These are phyloP conservation scores for Emergomyces pasteurianus DNA, from an alignment of 2,329 filamentous ascomycete species.

Conservation along the genomic window DNA sequence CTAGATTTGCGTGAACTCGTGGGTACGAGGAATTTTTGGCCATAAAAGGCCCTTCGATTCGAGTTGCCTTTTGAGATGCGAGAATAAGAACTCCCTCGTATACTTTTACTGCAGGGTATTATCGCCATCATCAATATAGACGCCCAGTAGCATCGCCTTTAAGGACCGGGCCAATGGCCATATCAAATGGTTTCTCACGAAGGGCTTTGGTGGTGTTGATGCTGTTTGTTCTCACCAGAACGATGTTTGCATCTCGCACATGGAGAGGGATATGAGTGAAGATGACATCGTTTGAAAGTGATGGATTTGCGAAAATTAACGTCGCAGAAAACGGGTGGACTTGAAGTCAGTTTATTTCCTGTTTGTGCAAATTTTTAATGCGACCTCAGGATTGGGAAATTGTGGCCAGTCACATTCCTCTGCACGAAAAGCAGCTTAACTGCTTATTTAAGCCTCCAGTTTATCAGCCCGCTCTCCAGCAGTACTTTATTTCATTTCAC, in stretches of 20 bases:
- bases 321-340: conserved; percentile 54
- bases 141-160: conserved; percentile 53
- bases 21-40: background rate
- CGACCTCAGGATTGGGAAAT: too few relatives aligned
- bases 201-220: conserved; percentile 51
- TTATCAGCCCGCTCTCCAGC: too few relatives aligned
- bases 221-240: conserved; percentile 43
- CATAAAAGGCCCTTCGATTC: conserved; percentile 4
- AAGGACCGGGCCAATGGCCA: conserved; percentile 54
- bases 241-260: conserved; percentile 47
- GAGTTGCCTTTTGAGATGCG: conserved; percentile 38
- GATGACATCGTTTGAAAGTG: conserved; percentile 34
- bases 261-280: conserved; percentile 50
- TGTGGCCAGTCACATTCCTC: too few relatives aligned
- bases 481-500: too few relatives aligned
- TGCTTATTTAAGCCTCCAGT: too few relatives aligned
- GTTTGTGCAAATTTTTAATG: background rate
- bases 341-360: too few relatives aligned
- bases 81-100: conserved; percentile 45
- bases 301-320: conserved; percentile 42
- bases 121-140: conserved; percentile 69
- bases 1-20: background rate
- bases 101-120: conserved; percentile 49
- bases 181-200: conserved; percentile 52
- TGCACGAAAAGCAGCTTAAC: too few relatives aligned